These are phyloP conservation scores for Dendryphion nanum DNA, from an alignment of 2,329 filamentous ascomycete species.

Conservation along the genomic window DNA sequence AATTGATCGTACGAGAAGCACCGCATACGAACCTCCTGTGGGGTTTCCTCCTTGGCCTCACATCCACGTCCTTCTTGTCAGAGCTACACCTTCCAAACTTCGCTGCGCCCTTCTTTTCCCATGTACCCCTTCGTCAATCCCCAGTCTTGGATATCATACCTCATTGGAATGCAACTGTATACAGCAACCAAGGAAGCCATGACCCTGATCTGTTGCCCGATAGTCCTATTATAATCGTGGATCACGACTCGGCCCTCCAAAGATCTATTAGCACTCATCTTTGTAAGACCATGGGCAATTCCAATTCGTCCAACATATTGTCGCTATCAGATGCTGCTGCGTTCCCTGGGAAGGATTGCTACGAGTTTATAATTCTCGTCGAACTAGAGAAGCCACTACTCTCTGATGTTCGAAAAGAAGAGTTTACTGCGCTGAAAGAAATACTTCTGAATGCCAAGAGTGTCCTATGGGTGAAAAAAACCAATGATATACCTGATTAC, in stretches of 20 bases:
- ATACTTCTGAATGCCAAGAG: background rate
- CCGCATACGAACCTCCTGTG: background rate
- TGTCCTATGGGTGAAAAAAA: background rate
- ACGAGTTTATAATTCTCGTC: background rate
- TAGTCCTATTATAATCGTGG: background rate
- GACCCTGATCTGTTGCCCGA: background rate
- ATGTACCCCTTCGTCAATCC: background rate
- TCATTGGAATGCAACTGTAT: background rate
- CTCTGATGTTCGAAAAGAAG: background rate
- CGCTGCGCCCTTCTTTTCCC: background rate
- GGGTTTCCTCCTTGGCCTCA: constrained; percentile 6
- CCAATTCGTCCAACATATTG: background rate
- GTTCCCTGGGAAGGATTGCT: background rate
- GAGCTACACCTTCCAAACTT: background rate
- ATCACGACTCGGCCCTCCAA: background rate
- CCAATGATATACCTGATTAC: background rate
- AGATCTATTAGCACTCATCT: background rate
- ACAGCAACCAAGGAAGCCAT: background rate
- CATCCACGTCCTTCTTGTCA: background rate
- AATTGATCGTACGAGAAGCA: constrained; percentile 9
- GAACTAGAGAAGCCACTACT: background rate
- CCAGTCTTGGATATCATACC: background rate
- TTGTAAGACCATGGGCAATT: background rate
- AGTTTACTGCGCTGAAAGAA: background rate
- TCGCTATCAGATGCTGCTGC: background rate